Evolutionary conservation across 2,329 filamentous ascomycete species (phyloP), one percentile per base, ranked within the genome.

Genomic region (Hymenoscyphus scutula): DNA sequence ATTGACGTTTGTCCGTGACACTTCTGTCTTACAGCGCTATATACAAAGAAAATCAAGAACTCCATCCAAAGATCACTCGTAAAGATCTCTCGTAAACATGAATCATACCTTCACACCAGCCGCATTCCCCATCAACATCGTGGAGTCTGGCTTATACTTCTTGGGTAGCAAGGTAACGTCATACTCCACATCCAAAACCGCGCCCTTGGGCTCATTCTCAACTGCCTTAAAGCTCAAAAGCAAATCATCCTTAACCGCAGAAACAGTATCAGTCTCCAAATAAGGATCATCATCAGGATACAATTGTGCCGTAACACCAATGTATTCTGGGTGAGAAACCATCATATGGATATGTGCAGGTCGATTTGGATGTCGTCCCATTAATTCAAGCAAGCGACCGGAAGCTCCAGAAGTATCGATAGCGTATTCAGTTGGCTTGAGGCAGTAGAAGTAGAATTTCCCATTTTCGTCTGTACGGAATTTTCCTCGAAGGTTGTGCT

Each of bases 261-360:
- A 85, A 8, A 83, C 82, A 5, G 78, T 76, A 66, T 85, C 82
- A 53, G 79, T 76, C 5, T 69, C 69, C 25, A 91, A 78, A 68
- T 90, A 87, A 65, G 83, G 80, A 74, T 87, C 85, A 65, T 84
- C 80, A 62, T 80, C 78, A 73, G 92, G 89, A 72, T 92, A 94
- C 61, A 95, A 86, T 74, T 95, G 90, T 1, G 88, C 90, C 0
- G 88, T 89, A 56, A 96, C 81, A 0, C 87, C 80, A 70, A 86
- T 89, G 78, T 88, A 87, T 7, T 82, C 83, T 1, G 82, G 79
- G 13, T 80, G 79, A 30, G 81, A 79, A 73, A 82, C 77, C 79
- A 51, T 51, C 45, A 51, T 25, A 71, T 87, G 84, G 56, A 87
- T 81, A 68, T 87, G 84, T 2, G 83, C 84, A 1, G 84, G 84